Evolutionary conservation across 73 alveolate genomes (phyloP), one percentile per base, ranked within the genome.

Genomic region (Breviolum minutum): DNA sequence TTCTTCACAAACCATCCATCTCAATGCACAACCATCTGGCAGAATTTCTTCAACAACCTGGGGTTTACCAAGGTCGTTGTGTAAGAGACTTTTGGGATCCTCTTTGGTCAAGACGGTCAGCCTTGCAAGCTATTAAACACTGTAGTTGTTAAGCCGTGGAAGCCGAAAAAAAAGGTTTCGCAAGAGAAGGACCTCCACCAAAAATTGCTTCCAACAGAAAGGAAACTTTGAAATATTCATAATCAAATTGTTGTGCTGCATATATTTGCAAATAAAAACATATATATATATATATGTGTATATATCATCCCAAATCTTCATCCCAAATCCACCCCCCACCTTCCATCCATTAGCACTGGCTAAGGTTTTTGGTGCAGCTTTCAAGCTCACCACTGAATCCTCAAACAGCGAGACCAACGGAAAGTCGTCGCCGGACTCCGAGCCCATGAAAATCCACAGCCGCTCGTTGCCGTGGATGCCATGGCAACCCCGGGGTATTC

Each of bases 1-100:
- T 22, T 76, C 76, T 70, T 90, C 96, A 20, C 77, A 90, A 10
- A 90, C 96, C 88, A 90, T 90, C 96, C 96, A 90, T 27, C 96
- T 86, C 88, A 90, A 19, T 9, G 88, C 87, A 8, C 96, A 24
- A 13, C 96, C 96, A 90, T 90, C 96, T 20, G 71, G 63, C 48
- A 63, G 13, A 11, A 62, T 7, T 79, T 90, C 88, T 90, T 90
- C 96, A 16, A 90, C 87, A 8, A 90, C 95, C 87, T 79, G 16
- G 24, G 85, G 3, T 26, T 70, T 5, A 30, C 30, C 26, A 20
- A 40, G 54, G 54, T 40, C n/a, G n/a, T n/a, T n/a, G n/a, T 40
- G 54, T 40, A 40, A 40, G 54, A 40, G 54, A 40, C 54, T 40
- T 40, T 40, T 40, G 54, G 54, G 54, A 40, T 40, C 54, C 54